phyloP scores from a whole-genome alignment of 2,329 filamentous ascomycete species.

The Rutstroemia sp. region DNA sequence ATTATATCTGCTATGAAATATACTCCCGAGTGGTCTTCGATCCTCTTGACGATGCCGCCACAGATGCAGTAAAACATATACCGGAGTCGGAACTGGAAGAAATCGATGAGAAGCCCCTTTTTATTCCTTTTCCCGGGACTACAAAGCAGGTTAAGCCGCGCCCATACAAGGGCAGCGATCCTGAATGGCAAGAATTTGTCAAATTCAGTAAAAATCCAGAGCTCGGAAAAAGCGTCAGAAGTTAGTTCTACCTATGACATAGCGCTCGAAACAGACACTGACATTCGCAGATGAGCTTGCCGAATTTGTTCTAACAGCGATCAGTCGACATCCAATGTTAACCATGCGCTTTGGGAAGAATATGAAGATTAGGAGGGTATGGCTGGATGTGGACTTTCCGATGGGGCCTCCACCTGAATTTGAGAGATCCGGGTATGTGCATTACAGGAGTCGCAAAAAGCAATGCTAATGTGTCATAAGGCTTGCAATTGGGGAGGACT shows the following conservation, averaged over 20 bases:
- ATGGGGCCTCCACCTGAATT: slow-evolving; percentile 50
- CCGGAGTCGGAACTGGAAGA: slow-evolving; percentile 37
- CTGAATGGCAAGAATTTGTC: slow-evolving; percentile 56
- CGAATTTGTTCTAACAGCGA: slow-evolving; percentile 35
- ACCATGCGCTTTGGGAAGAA: slow-evolving; percentile 38
- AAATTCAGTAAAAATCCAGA: slow-evolving; percentile 47
- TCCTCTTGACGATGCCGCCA: slow-evolving; percentile 33
- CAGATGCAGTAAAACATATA: slow-evolving; percentile 34
- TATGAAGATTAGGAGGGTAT: slow-evolving; percentile 42
- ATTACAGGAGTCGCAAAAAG: not conserved
- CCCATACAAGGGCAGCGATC: slow-evolving; percentile 49
- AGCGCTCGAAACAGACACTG: slow-evolving; percentile 5
- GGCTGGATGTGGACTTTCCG: slow-evolving; percentile 57
- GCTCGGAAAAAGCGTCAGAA: slow-evolving; percentile 32
- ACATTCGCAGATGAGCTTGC: slow-evolving; percentile 38
- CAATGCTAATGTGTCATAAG: slow-evolving; percentile 31
- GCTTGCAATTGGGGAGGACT: slow-evolving; percentile 42
- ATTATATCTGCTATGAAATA: slow-evolving; percentile 33
- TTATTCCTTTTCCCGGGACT: slow-evolving; percentile 57
- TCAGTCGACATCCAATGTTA: slow-evolving; percentile 38
- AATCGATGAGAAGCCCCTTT: slow-evolving; percentile 40
- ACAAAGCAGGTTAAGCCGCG: slow-evolving; percentile 40
- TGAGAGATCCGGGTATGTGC: slow-evolving; percentile 49
- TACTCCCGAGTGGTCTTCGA: slow-evolving; percentile 41
- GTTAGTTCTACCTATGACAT: slow-evolving; percentile 3